Evolutionary conservation across 2,329 filamentous ascomycete species (phyloP), one percentile per base, ranked within the genome.

Genomic region (Pseudohalonectria lignicola): DNA sequence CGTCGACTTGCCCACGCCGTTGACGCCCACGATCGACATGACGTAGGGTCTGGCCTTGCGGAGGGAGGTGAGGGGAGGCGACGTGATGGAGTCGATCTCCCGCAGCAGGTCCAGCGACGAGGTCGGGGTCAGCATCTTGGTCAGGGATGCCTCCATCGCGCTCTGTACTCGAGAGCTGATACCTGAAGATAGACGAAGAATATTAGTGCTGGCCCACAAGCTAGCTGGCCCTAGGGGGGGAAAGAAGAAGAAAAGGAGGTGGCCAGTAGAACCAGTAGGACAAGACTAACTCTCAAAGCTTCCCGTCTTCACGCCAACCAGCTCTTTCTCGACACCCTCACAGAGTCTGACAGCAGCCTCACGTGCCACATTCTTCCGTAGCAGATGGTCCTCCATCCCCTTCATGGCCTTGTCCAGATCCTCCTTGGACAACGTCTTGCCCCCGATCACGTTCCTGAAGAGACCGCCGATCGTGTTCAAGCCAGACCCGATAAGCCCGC

Each of bases 21-120:
- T 98, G 55, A 98, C 92, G 44, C 92, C 92, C 31, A 98, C 92
- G 44, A 98, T 94, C 41, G 87, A 95, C 56, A 98, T 93, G 52
- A 96, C 90, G 56, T 96, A 98, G 31, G 92, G 92, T 4, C 92
- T 81, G 16, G 73, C 61, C 42, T 71, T 69, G 47, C 74, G 66
- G 43, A 79, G 68, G 21, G 78, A 79, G 3, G 78, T 74, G 17
- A 65, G 67, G 0, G 80, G 64, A 1, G 85, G 80, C 10, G 75
- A 68, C 6, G 78, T 81, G 44, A 93, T 76, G 32, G 80, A 74
- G 53, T 90, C 80, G 49, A 98, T 96, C 56, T 94, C 87, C 50
- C 88, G 86, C 34, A 98, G 79, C 35, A 98, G 77, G 60, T 98
- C 92, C 45, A 96, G 74, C 3, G 90, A 96, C 6, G 84, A 88